A percentile compares a stretch with the other conserved stretches of the same genome.
Evolutionary conservation across 1,284 basidiomycete genomes (phyloP).

Genomic region (Irpex lacteus): DNA sequence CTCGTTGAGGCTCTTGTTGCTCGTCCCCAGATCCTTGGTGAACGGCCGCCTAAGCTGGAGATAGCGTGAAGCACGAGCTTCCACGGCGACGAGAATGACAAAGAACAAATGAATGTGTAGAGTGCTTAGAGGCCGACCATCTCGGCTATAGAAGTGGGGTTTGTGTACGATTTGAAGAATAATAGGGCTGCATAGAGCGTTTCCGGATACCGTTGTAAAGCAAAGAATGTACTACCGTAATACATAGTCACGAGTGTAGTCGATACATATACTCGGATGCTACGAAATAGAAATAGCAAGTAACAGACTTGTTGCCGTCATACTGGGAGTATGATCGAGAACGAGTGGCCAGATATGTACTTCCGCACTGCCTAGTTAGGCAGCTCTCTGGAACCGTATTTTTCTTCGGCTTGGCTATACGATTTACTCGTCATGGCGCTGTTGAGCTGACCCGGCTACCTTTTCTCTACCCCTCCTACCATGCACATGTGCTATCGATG

Average conservation of each 20-base stretch:
- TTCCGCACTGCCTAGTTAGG: background rate
- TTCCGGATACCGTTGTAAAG: background rate
- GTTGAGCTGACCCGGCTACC: background rate
- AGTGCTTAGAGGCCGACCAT: background rate
- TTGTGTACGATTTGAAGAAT: background rate
- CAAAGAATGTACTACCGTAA: background rate
- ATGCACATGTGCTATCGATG: slow-evolving; percentile 2
- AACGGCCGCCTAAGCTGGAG: background rate
- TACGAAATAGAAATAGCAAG: background rate
- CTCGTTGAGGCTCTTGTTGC: slow-evolving; percentile 74
- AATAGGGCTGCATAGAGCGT: background rate
- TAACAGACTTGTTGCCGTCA: background rate
- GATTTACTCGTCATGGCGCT: background rate
- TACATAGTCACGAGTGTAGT: background rate
- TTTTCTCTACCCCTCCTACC: background rate
- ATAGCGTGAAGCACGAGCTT: background rate
- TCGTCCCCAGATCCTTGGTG: slow-evolving; percentile 46
- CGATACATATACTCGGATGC: background rate
- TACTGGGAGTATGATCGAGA: background rate
- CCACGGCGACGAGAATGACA: background rate
- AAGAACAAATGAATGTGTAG: background rate
- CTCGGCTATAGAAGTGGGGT: background rate
- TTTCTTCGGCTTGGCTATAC: background rate
- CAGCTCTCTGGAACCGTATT: background rate
- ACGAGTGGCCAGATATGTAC: background rate